Percentiles rank a stretch among this genome's conserved stretches.
Conservation (phyloP, 1,139 yeast genomes). For the Diutina scorzettiae region DNA sequence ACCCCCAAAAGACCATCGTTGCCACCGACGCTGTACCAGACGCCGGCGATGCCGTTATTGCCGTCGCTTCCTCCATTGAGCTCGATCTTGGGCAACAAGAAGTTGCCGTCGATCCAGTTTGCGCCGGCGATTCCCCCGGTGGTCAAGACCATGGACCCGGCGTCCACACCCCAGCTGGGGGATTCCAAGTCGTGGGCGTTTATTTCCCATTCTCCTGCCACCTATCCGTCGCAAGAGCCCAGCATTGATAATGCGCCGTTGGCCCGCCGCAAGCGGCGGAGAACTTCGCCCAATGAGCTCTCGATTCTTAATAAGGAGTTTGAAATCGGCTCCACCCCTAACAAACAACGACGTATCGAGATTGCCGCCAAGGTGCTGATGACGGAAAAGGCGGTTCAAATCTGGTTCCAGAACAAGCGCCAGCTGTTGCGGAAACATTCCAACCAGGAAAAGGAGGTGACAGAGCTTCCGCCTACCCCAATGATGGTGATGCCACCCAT, state of each 20-base stretch:
- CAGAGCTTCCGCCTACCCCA: slow-evolving; percentile 33
- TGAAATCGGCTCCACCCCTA: slow-evolving; percentile 67
- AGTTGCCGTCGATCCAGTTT: too few relatives aligned
- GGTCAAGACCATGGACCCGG: too few relatives aligned
- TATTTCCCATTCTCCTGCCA: slow-evolving; percentile 81
- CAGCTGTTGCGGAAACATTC: slow-evolving; percentile 61
- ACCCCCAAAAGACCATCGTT: slow-evolving; percentile 4
- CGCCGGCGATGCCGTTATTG: neutral
- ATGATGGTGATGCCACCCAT: slow-evolving; percentile 7
- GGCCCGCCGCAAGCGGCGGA: slow-evolving; percentile 88
- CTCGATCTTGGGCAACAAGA: too few relatives aligned
- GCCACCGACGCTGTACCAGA: neutral
- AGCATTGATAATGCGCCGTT: slow-evolving; percentile 78
- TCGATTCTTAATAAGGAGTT: slow-evolving; percentile 73
- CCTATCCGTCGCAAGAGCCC: slow-evolving; percentile 77
- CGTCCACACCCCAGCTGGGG: too few relatives aligned
- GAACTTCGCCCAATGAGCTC: slow-evolving; percentile 84
- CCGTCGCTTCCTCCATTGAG: slow-evolving; percentile 1
- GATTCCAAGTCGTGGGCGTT: slow-evolving; percentile 49
- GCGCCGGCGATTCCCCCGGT: neutral
- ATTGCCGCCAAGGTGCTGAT: slow-evolving; percentile 72
- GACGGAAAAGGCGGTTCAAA: slow-evolving; percentile 96
- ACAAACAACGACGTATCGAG: slow-evolving; percentile 57
- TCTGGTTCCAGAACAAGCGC: slow-evolving; percentile 95
- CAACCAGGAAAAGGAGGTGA: slow-evolving; percentile 29